Evolutionary conservation across 441 rosid genomes (phyloP).

Genomic region (Adansonia grandidieri): DNA sequence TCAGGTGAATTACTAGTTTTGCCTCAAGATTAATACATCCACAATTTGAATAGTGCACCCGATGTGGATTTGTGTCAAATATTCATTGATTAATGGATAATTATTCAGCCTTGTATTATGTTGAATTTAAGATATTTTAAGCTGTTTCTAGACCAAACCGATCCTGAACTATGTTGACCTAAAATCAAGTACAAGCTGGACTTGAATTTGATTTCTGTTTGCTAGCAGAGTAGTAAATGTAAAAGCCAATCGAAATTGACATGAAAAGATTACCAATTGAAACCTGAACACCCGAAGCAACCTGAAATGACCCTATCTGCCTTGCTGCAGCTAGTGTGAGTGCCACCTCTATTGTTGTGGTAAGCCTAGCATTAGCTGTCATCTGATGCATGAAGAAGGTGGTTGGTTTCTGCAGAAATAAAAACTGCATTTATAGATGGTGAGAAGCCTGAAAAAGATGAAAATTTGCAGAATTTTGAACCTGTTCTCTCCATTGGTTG

Average conservation of each 20-base stretch:
- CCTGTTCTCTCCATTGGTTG: background rate
- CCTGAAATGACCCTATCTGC: background rate
- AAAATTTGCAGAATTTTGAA: background rate
- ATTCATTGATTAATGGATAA: background rate
- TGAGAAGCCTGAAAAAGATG: background rate
- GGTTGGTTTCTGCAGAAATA: slow-evolving; percentile 17
- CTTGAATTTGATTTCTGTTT: background rate
- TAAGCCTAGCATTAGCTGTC: background rate
- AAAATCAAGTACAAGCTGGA: slow-evolving; percentile 1
- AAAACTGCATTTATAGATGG: background rate
- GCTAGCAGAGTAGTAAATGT: slow-evolving; percentile 13
- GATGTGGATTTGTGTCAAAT: slow-evolving; percentile 17
- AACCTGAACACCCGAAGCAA: slow-evolving; percentile 3
- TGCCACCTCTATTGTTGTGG: background rate
- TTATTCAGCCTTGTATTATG: background rate
- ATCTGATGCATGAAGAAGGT: slow-evolving; percentile 7
- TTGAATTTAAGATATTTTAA: slow-evolving; percentile 14
- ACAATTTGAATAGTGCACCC: slow-evolving; percentile 8
- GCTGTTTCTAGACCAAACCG: slow-evolving; percentile 10
- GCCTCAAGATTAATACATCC: slow-evolving; percentile 10
- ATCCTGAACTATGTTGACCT: slow-evolving; percentile 7
- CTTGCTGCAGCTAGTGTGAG: background rate
- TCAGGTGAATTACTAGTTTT: slow-evolving; percentile 21
- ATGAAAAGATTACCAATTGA: slow-evolving; percentile 11
- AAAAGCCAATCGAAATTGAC: slow-evolving; percentile 12